phyloP scores from a whole-genome alignment of 805 yeast genomes.

The Myxozyma neotropica region DNA sequence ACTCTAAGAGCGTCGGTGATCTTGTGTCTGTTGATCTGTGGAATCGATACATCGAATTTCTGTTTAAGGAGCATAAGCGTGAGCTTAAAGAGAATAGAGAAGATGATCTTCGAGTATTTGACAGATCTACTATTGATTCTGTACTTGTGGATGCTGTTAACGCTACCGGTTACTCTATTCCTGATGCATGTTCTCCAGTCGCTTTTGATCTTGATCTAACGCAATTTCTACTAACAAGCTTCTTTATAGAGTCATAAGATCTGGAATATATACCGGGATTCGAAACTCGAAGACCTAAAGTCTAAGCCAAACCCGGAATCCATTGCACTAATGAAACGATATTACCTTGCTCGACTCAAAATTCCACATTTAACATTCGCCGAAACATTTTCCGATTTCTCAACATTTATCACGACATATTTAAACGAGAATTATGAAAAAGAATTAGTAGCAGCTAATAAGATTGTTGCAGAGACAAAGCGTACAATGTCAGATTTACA shows the following conservation, averaged over 20 bases:
- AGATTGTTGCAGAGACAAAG: conserved; percentile 27
- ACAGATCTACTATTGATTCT: not conserved
- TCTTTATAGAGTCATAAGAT: conserved; percentile 23
- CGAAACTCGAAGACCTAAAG: conserved; percentile 2
- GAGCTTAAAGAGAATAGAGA: conserved; percentile 3
- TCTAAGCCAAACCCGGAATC: conserved; percentile 8
- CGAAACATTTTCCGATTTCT: conserved; percentile 38
- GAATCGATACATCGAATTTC: conserved; percentile 25
- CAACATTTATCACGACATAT: conserved; percentile 37
- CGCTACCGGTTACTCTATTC: conserved; percentile 24
- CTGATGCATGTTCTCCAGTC: conserved; percentile 15
- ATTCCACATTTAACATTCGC: conserved; percentile 37
- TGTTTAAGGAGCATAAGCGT: conserved; percentile 2
- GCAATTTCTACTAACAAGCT: not conserved
- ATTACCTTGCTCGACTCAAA: conserved; percentile 35
- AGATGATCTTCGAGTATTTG: conserved; percentile 11
- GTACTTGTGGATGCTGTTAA: conserved; percentile 30
- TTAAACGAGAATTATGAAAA: conserved; percentile 36
- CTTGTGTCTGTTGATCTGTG: conserved; percentile 24
- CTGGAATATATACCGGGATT: conserved; percentile 35
- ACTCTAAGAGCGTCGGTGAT: conserved; percentile 25
- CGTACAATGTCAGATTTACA: conserved; percentile 19
- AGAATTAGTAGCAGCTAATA: conserved; percentile 37
- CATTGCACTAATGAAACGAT: conserved; percentile 14
- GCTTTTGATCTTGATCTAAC: not conserved